Percentiles rank a stretch among this genome's conserved stretches.
Evolutionary conservation across 1,284 basidiomycete species (phyloP).

Genomic region (Tilletia caries): DNA sequence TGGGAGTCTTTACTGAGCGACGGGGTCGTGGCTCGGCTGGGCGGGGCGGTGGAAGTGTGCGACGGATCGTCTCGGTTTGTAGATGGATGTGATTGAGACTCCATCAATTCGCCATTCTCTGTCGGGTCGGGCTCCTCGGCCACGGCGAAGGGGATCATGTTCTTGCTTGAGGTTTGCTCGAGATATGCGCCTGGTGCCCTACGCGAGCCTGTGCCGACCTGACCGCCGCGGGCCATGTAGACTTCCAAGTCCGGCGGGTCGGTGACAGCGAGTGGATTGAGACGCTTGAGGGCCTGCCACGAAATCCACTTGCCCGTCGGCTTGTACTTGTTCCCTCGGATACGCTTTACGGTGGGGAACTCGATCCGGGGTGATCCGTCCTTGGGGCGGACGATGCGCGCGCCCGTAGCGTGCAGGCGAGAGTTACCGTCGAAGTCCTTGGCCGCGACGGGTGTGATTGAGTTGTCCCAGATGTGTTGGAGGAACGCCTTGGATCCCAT

Average conservation of each 20-base stretch:
- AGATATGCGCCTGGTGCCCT: conserved; percentile 5
- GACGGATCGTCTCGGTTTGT: neutral
- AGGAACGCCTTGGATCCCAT: conserved; percentile 34
- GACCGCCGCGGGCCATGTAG: conserved; percentile 16
- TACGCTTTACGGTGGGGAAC: conserved; percentile 29
- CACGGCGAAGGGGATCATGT: conserved; percentile 3
- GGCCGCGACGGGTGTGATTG: conserved; percentile 22
- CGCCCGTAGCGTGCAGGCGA: conserved; percentile 27
- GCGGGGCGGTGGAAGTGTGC: neutral
- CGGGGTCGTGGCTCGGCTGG: neutral
- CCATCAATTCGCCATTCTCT: neutral
- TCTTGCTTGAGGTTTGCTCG: conserved; percentile 2
- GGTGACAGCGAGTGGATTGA: conserved; percentile 31
- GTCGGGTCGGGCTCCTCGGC: neutral
- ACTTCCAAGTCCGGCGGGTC: conserved; percentile 26
- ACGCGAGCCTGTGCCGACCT: conserved; percentile 23
- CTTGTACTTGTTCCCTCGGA: conserved; percentile 33
- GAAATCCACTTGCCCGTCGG: conserved; percentile 27
- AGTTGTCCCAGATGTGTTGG: conserved; percentile 34
- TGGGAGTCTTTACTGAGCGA: conserved; percentile 8
- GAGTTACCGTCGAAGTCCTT: conserved; percentile 22
- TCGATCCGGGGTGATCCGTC: conserved; percentile 29
- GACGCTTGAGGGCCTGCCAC: conserved; percentile 32
- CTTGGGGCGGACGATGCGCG: conserved; percentile 22
- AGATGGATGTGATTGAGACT: neutral